Base-by-base conservation (phyloP, 805 yeast genomes). In the Saccharomycopsis schoenii region DNA sequence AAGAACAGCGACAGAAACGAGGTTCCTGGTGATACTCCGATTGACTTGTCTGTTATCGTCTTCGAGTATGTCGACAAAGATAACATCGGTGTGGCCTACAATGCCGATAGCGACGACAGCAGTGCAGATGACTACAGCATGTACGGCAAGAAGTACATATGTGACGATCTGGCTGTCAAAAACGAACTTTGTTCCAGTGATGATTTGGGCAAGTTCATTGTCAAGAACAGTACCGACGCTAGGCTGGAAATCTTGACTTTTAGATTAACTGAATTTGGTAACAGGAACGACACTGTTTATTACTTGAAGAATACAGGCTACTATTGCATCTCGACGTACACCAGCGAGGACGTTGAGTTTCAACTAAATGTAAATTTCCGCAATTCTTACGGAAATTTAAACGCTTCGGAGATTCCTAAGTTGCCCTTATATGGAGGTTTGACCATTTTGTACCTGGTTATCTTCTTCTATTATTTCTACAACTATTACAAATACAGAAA, bases 361-460 rank as follows among this genome's bases (percentile, higher is more conserved):
- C 72, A 78, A 58, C 88, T 93, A 15, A 72, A 74, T n/a, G 86
- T 87, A 54, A 86, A 85, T 67, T 94, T 89, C 74, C 94, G 90
- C 75, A 94, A 92, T 74, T 88, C 98, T 3, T 94, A 82, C 72
- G 99, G 99, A 61, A 82, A 89, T 62, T 76, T 94, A 61, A 83
- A 96, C 39, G 99, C 96, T 4, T 78, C 92, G 41, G 96, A 94
- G 71, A 86, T 89, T 66, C 97, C 98, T 36, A 89, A 92, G 68
- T 78, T 94, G 64, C 90, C 97, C 11, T 83, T 90, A 29, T 94
- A 90, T 71, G 97, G 97, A 0, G 81, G 88, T 15, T 77, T 90
- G 68, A 89, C 97, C 1, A 78, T 94, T 42, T 83, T 87, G 51
- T 94, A 94, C 70, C 89, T 88, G 6, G 86, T 89, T 50, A 85